Evolutionary conservation across 2,329 filamentous ascomycete species (phyloP).

Genomic region (Fragosphaeria purpurea): DNA sequence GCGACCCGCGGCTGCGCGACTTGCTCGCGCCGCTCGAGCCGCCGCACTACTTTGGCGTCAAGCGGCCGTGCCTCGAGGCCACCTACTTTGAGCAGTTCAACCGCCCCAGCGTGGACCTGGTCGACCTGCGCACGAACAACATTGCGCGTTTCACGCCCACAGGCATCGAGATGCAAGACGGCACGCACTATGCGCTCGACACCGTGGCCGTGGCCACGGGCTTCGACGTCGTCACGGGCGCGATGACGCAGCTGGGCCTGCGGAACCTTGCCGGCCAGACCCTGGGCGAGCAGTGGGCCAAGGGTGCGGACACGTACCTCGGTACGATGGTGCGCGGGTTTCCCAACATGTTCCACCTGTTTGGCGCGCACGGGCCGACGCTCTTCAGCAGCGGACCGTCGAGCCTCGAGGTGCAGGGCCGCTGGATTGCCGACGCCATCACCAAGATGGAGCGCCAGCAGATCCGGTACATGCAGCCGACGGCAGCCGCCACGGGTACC

Average conservation of each 20-base stretch:
- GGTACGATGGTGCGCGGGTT: conserved; percentile 33
- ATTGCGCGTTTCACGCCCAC: conserved; percentile 32
- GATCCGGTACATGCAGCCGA: conserved; percentile 42
- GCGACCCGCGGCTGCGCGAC: conserved; percentile 36
- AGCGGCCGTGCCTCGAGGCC: conserved; percentile 34
- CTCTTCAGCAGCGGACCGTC: conserved; percentile 46
- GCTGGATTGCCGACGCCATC: conserved; percentile 44
- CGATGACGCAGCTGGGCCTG: conserved; percentile 35
- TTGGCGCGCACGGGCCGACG: conserved; percentile 47
- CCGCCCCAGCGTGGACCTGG: conserved; percentile 29
- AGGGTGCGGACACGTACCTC: conserved; percentile 33
- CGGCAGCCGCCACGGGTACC: conserved; percentile 29
- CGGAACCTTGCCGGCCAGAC: conserved; percentile 27
- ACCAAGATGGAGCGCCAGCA: conserved; percentile 33
- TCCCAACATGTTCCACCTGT: conserved; percentile 43
- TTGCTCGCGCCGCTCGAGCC: conserved; percentile 41
- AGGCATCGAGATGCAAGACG: conserved; percentile 30
- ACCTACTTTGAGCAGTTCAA: conserved; percentile 40
- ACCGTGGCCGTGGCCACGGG: conserved; percentile 35
- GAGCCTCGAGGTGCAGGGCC: conserved; percentile 43
- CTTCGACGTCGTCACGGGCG: conserved; percentile 26
- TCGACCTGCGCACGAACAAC: conserved; percentile 30
- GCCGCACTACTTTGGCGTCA: conserved; percentile 45
- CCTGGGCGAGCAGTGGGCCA: conserved; percentile 32
- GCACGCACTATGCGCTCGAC: conserved; percentile 32